These are phyloP conservation scores for Creolimax fragrantissima DNA, from an alignment of 78 protist genomes.

Conservation along the genomic window DNA sequence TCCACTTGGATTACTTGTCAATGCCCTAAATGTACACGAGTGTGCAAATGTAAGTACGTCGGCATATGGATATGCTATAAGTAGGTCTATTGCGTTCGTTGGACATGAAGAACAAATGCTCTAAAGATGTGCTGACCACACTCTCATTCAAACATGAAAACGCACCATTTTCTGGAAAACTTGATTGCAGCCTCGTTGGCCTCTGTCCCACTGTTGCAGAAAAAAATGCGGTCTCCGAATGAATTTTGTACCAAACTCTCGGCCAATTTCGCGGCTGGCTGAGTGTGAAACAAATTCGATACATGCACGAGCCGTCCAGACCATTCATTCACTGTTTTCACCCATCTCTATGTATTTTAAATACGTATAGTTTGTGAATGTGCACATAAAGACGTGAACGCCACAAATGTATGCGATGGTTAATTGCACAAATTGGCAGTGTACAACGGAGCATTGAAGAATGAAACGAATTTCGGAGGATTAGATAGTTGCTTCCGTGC, in stretches of 20 bases:
- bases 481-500: too few species aligned
- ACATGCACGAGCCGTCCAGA: conserved; percentile 33
- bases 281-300: conserved; percentile 48
- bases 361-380: too few species aligned
- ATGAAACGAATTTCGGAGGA: too few species aligned
- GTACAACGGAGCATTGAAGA: too few species aligned
- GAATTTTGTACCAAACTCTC: conserved; percentile 22
- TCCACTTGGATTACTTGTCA: background rate
- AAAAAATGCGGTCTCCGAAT: conserved; percentile 34
- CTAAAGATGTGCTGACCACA: too few species aligned
- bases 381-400: too few species aligned
- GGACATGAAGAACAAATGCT: too few species aligned
- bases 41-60: background rate
- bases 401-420: too few species aligned
- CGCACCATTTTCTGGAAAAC: conserved; percentile 46
- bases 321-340: conserved; percentile 22
- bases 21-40: background rate
- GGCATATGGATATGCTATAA: background rate
- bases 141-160: too few species aligned
- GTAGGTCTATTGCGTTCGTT: too few species aligned
- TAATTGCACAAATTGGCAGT: too few species aligned
- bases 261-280: conserved; percentile 48
- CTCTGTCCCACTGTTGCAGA: conserved; percentile 70
- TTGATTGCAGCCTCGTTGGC: conserved; percentile 67
- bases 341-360: background rate